Conservation (phyloP, 805 yeast species). For the Teunomyces pallodes region DNA sequence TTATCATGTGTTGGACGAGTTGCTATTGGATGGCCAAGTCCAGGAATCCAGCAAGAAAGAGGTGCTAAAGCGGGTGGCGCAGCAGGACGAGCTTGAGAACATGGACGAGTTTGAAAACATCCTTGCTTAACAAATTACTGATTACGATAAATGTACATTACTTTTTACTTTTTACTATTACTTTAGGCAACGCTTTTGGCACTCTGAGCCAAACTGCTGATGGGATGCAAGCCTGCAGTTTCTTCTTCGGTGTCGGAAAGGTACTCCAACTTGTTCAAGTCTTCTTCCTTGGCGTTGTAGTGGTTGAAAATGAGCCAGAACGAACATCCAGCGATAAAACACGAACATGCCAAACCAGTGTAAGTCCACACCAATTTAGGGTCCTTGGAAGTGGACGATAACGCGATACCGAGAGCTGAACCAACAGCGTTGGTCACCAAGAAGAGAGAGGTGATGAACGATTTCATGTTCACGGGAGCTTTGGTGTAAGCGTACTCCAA, state of each 20-base stretch:
- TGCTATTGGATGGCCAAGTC: conserved; percentile 82
- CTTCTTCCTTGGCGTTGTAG: conserved; percentile 56
- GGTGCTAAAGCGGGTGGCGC: conserved; percentile 69
- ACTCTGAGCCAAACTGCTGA: conserved; percentile 9
- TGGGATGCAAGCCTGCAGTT: conserved; percentile 4
- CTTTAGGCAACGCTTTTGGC: conserved; percentile 7
- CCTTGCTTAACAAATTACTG: conserved; percentile 20
- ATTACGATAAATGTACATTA: background rate
- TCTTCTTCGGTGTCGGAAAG: conserved; percentile 5
- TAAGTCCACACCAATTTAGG: conserved; percentile 71
- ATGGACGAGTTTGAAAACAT: conserved; percentile 59
- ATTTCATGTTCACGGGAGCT: conserved; percentile 69
- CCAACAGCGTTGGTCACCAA: conserved; percentile 71
- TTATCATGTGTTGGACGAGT: conserved; percentile 86
- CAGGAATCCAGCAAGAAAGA: conserved; percentile 82
- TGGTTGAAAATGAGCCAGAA: conserved; percentile 61
- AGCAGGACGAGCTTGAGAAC: conserved; percentile 84
- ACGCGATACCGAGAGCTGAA: conserved; percentile 70
- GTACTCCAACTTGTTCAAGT: conserved; percentile 50
- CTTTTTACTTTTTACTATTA: background rate
- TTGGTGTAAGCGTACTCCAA: conserved; percentile 83
- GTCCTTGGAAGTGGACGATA: conserved; percentile 61
- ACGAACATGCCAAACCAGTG: conserved; percentile 59
- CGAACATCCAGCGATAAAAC: conserved; percentile 53
- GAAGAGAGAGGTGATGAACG: conserved; percentile 61